Percentiles rank a stretch among this genome's conserved stretches.
Conservation (phyloP, 2,329 filamentous ascomycete species). For the Sclerotinia nivalis region DNA sequence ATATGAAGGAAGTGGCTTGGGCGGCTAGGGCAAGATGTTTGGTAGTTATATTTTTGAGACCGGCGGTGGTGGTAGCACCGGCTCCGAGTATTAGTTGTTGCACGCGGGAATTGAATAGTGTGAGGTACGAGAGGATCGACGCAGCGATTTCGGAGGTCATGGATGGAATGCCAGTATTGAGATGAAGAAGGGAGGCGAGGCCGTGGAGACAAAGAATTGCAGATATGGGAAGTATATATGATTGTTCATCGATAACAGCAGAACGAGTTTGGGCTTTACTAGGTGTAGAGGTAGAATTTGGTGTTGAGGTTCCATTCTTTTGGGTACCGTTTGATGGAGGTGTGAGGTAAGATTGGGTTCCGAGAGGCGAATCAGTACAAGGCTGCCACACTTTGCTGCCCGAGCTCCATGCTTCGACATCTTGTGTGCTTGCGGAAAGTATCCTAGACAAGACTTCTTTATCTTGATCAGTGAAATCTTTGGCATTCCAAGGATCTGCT, state of each 20-base stretch:
- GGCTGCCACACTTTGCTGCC: conserved; percentile 60
- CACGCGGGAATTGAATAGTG: conserved; percentile 92
- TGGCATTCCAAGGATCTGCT: conserved; percentile 75
- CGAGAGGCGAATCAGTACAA: conserved; percentile 27
- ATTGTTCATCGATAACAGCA: conserved; percentile 80
- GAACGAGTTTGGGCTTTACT: conserved; percentile 65
- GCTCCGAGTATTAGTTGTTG: conserved; percentile 96
- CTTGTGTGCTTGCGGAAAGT: conserved; percentile 68
- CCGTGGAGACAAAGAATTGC: conserved; percentile 79
- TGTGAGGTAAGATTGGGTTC: conserved; percentile 27
- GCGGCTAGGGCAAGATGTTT: conserved; percentile 91
- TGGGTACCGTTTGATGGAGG: conserved; percentile 22
- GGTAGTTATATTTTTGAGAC: conserved; percentile 93
- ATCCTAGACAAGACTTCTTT: conserved; percentile 62
- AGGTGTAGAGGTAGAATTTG: conserved; percentile 31
- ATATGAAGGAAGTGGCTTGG: conserved; percentile 84
- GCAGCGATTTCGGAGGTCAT: conserved; percentile 82
- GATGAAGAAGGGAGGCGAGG: conserved; percentile 78
- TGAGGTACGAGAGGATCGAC: conserved; percentile 80
- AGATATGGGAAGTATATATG: conserved; percentile 82
- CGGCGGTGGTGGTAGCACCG: conserved; percentile 83
- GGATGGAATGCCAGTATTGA: conserved; percentile 82
- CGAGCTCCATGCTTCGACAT: conserved; percentile 66
- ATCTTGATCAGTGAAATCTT: conserved; percentile 69
- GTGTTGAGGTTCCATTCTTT: conserved; percentile 44